Conservation (phyloP, 495 filamentous ascomycete genomes). For the Neurospora terricola region DNA sequence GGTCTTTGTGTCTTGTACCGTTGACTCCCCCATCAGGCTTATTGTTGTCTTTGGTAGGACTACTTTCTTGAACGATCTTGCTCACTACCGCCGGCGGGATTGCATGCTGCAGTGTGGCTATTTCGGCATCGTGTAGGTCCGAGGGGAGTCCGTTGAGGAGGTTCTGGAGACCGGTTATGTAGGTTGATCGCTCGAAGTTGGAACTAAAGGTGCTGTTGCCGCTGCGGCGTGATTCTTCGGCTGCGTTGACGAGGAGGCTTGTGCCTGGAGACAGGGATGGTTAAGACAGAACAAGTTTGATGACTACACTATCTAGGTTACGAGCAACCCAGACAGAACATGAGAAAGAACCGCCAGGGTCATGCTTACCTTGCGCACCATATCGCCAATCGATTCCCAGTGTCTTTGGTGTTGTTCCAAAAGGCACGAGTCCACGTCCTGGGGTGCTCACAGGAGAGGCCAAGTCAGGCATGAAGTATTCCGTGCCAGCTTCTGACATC, state of each 20-base stretch:
- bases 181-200: constrained; percentile 50
- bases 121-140: constrained; percentile 42
- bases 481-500: neutral
- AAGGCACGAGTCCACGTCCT: neutral
- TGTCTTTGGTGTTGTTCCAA: neutral
- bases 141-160: constrained; percentile 55
- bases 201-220: constrained; percentile 9
- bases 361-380: constrained; percentile 21
- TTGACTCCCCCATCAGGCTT: neutral
- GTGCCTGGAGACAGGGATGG: constrained; percentile 3
- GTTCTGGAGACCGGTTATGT: constrained; percentile 56
- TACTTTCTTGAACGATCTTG: neutral
- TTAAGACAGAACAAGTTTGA: neutral
- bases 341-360: neutral
- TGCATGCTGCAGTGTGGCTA: constrained; percentile 32
- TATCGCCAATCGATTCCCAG: constrained; percentile 17
- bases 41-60: neutral
- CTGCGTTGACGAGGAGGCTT: constrained; percentile 8
- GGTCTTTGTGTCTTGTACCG: neutral
- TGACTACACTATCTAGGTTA: neutral
- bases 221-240: neutral
- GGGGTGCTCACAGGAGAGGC: neutral
- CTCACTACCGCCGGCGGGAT: constrained; percentile 26
- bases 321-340: neutral
- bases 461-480: neutral